Conservation (phyloP, 306 rosid species). For the Rosa persica region DNA sequence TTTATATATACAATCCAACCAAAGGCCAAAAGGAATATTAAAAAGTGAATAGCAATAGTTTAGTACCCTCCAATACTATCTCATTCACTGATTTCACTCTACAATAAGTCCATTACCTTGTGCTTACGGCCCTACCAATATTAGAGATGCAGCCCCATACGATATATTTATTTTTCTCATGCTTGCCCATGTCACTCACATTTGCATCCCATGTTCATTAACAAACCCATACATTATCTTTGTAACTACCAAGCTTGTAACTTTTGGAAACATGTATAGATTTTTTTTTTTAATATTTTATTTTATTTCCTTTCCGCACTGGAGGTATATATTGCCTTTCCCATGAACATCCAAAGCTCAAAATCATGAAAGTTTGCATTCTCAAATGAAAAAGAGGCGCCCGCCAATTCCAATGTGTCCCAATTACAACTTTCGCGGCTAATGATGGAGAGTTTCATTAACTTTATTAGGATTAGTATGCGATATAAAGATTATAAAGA, state of each 20-base stretch:
- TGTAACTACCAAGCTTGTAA: background rate
- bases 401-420: background rate
- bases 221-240: background rate
- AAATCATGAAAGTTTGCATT: background rate
- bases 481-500: too few species aligned
- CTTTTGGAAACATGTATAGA: background rate
- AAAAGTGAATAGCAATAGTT: background rate
- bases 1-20: background rate
- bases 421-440: background rate
- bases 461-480: too few species aligned
- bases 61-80: background rate
- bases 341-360: background rate
- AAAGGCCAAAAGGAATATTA: conserved; percentile 16
- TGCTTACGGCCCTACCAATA: background rate
- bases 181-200: background rate
- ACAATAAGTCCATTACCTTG: background rate
- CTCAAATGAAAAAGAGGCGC: background rate
- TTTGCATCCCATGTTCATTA: conserved; percentile 2
- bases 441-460: too few species aligned
- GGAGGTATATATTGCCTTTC: background rate
- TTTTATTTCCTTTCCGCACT: background rate
- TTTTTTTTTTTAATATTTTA: background rate
- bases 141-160: background rate
- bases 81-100: background rate
- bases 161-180: background rate